Percentiles rank a stretch among this genome's conserved stretches.
Conservation (phyloP, 2,329 filamentous ascomycete genomes). For the Pseudogymnoascus sp. region DNA sequence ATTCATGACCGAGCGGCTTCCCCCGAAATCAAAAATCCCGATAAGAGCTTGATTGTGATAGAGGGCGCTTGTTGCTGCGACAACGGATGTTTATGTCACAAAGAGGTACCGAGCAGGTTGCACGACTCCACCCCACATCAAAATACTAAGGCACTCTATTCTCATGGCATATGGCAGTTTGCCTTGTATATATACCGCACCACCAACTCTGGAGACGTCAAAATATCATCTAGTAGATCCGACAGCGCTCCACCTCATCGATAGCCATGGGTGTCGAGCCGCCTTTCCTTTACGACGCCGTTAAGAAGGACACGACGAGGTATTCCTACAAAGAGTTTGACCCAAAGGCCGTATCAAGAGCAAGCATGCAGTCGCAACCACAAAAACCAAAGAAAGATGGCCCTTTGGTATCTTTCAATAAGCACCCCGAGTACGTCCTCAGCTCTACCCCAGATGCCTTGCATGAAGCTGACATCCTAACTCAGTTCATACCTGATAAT, state of each 20-base stretch:
- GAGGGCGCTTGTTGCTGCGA: conserved; percentile 4
- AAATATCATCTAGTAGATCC: neutral
- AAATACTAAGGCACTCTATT: neutral
- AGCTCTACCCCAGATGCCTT: neutral
- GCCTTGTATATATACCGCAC: neutral
- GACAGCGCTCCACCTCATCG: neutral
- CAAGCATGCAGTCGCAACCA: conserved; percentile 59
- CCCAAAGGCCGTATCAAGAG: conserved; percentile 74
- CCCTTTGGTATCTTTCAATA: conserved; percentile 72
- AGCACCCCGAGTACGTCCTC: conserved; percentile 68
- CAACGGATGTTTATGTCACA: neutral
- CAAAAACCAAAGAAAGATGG: conserved; percentile 59
- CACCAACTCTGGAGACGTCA: neutral
- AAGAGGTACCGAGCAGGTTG: neutral
- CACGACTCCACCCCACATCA: conserved; percentile 8
- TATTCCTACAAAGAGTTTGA: conserved; percentile 59
- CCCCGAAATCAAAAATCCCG: neutral
- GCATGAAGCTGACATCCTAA: conserved; percentile 14
- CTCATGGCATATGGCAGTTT: neutral
- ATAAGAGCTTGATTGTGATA: conserved; percentile 10
- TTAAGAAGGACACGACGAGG: conserved; percentile 38
- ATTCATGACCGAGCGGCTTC: conserved; percentile 12
- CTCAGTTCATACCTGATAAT: conserved; percentile 50
- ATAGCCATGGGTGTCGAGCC: conserved; percentile 44
- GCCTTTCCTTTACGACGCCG: conserved; percentile 64